Percentiles rank a stretch among this genome's conserved stretches.
Evolutionary conservation across 495 filamentous ascomycete genomes (phyloP).

Genomic region (Neurospora tetraspora): DNA sequence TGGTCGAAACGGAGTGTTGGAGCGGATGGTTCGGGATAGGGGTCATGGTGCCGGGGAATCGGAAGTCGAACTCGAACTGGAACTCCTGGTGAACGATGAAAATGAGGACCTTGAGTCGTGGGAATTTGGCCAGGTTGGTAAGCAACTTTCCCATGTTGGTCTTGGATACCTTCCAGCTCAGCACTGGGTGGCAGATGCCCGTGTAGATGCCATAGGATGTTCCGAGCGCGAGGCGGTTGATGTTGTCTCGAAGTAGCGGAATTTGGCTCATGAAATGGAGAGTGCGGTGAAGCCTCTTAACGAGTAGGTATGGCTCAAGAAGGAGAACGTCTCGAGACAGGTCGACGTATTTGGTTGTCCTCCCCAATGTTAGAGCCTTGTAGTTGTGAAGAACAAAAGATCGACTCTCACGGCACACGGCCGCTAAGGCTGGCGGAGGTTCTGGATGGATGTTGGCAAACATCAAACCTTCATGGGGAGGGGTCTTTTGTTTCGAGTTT

Average conservation of each 20-base stretch:
- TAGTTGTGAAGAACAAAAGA: constrained; percentile 37
- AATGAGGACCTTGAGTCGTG: constrained; percentile 30
- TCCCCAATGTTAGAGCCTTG: constrained; percentile 35
- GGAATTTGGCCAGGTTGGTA: constrained; percentile 31
- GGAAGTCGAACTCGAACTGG: constrained; percentile 34
- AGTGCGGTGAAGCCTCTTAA: constrained; percentile 37
- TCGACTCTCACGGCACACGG: constrained; percentile 38
- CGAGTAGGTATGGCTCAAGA: constrained; percentile 40
- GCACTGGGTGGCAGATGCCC: constrained; percentile 35
- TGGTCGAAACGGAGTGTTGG: not conserved
- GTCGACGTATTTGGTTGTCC: constrained; percentile 37
- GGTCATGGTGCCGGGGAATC: constrained; percentile 19
- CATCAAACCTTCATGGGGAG: constrained; percentile 33
- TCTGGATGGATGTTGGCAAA: constrained; percentile 40
- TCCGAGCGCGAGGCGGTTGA: constrained; percentile 33
- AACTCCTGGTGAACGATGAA: constrained; percentile 40
- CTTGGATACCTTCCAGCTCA: constrained; percentile 38
- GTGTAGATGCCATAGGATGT: constrained; percentile 39
- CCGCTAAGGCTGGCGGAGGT: constrained; percentile 35
- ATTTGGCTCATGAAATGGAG: constrained; percentile 40
- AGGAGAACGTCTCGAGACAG: constrained; percentile 37
- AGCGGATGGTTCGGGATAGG: constrained; percentile 9
- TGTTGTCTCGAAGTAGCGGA: constrained; percentile 32
- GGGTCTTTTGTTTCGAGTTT: constrained; percentile 28
- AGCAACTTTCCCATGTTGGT: constrained; percentile 39